Conservation (phyloP, 768 basidiomycete genomes). For the Phaffia tasmanica region DNA sequence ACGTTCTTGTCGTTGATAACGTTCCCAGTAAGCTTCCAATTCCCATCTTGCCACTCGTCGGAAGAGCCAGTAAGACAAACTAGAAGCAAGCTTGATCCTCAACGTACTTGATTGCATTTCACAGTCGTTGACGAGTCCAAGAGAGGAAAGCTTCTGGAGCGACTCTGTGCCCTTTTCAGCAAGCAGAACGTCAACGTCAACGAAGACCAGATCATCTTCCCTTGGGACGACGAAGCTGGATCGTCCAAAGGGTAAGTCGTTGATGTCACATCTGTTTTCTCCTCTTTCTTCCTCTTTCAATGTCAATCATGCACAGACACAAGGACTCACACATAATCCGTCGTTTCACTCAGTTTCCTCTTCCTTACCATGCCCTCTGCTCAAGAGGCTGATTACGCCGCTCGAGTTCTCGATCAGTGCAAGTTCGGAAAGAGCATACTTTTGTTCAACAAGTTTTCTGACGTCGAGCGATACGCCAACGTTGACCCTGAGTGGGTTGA, state of each 20-base stretch:
- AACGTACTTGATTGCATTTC: background rate
- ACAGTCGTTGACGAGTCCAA: conserved; percentile 64
- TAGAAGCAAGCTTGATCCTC: background rate
- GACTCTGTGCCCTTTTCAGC: conserved; percentile 71
- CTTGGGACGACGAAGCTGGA: conserved; percentile 69
- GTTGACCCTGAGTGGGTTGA: conserved; percentile 56
- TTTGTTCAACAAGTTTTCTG: conserved; percentile 72
- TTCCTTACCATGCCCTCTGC: conserved; percentile 49
- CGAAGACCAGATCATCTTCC: conserved; percentile 67
- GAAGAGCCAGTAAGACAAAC: background rate
- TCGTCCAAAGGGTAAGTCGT: conserved; percentile 82
- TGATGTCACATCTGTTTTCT: background rate
- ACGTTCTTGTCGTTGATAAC: conserved; percentile 82
- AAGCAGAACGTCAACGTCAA: conserved; percentile 68
- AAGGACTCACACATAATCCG: conserved; percentile 27
- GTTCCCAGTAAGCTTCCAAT: conserved; percentile 47
- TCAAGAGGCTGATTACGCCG: conserved; percentile 36
- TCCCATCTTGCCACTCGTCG: background rate
- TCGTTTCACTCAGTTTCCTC: conserved; percentile 48
- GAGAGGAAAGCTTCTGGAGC: conserved; percentile 65
- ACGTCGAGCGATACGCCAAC: conserved; percentile 69
- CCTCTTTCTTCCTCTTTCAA: conserved; percentile 41
- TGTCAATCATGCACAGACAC: conserved; percentile 25
- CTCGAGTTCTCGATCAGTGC: conserved; percentile 36
- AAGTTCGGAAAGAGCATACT: conserved; percentile 83